Evolutionary conservation across 768 basidiomycete species (phyloP).

Genomic region (Gelatoporia subvermispora): DNA sequence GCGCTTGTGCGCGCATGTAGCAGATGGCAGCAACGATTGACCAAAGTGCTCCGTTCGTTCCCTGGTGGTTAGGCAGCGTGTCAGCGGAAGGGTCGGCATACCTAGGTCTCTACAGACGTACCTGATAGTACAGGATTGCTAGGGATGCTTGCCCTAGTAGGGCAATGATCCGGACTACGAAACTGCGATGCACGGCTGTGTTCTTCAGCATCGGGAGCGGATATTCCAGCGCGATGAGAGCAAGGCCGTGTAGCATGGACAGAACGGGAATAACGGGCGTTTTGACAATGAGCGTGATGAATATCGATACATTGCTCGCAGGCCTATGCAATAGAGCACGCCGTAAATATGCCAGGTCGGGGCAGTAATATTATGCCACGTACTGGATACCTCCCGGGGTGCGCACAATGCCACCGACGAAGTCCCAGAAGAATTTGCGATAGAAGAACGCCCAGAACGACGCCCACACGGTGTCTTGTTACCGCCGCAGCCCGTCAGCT

Average conservation of each 20-base stretch:
- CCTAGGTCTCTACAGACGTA: conserved; percentile 23
- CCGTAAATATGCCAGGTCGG: conserved; percentile 1
- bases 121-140: conserved; percentile 73
- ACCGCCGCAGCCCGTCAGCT: conserved; percentile 8
- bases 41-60: conserved; percentile 79
- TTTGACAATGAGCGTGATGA: conserved; percentile 74
- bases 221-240: conserved; percentile 64
- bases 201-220: conserved; percentile 58
- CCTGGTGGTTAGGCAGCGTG: conserved; percentile 39
- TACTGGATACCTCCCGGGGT: conserved; percentile 78
- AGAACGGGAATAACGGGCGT: conserved; percentile 69
- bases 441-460: conserved; percentile 75
- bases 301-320: conserved; percentile 51
- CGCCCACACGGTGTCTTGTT: conserved; percentile 73
- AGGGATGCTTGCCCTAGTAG: conserved; percentile 61
- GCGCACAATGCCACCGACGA: conserved; percentile 75
- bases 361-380: conserved; percentile 32
- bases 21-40: conserved; percentile 66
- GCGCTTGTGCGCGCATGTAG: conserved; percentile 60
- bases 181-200: conserved; percentile 58
- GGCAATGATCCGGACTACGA: conserved; percentile 55
- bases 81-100: not conserved
- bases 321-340: conserved; percentile 38
- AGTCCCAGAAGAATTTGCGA: conserved; percentile 97
- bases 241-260: conserved; percentile 54